Evolutionary conservation across 495 filamentous ascomycete genomes (phyloP), one percentile per base, ranked within the genome.

Genomic region (Tuber aestivum): DNA sequence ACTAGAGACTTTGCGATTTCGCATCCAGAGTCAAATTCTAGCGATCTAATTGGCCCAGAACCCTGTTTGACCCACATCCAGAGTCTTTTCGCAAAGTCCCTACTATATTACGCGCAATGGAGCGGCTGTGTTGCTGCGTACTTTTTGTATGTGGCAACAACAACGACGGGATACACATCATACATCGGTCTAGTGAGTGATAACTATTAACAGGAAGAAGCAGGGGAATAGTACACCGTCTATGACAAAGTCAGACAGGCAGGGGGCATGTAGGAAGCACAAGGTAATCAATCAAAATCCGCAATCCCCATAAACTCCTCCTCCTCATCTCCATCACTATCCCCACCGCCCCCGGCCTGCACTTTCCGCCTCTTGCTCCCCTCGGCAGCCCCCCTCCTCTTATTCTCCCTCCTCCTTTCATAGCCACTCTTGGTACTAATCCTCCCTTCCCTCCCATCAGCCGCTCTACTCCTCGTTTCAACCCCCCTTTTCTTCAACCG

Each of bases 361-460:
- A 83, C 81, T 83, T 89, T 89, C 84, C 89, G 86, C 82, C 85
- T 88, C 83, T 89, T 90, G 83, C 90, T 95, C 41, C 89, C 92
- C 80, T 86, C 86, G 77, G 92, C 90, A 42, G 93, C 93, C 40
- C 90, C 92, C 82, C 86, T 91, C 84, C 85, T 89, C 77, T 90
- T 93, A 82, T 96, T 89, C 85, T 95, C 92, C 86, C 90, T 83
- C 77, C 88, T 85, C 81, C 92, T 88, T 82, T 97, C 93, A 86
- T 89, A 97, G 16, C 93, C 92, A 83, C 94, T 96, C 88, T 95
- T 96, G 0, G 93, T 97, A 78, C 92, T 94, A 82, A 99, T 99
- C 74, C 90, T 83, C 73, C 83, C 79, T n/a, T 83, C 83, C 40
- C 84, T 85, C 14, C 81, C 86, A 20, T 84, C 85, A 71, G 74